A percentile compares a stretch with the other conserved stretches of the same genome.
Conservation (phyloP, 257 asterid species). For the Rubia yunnanensis region DNA sequence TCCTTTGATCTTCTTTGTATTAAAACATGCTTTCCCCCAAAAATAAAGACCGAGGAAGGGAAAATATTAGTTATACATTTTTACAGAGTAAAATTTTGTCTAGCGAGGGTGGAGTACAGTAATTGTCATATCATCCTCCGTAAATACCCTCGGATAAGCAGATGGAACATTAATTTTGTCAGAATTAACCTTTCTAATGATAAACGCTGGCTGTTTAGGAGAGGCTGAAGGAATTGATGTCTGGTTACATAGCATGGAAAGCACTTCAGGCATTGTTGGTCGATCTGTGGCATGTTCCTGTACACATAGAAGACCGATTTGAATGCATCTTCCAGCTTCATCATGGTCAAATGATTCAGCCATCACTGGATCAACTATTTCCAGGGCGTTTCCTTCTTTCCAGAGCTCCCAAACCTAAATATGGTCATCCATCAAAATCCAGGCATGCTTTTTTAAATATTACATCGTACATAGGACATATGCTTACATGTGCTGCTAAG, state of each 20-base stretch:
- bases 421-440: not conserved
- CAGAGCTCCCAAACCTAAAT: slow-evolving; percentile 28
- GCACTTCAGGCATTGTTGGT: slow-evolving; percentile 15
- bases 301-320: slow-evolving; percentile 28
- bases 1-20: not conserved
- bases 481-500: slow-evolving; percentile 25
- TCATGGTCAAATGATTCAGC: slow-evolving; percentile 3
- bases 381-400: slow-evolving; percentile 15
- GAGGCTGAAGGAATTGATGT: slow-evolving; percentile 1
- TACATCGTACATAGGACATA: too few relatives aligned
- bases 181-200: not conserved
- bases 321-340: slow-evolving; percentile 21
- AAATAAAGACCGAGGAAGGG: not conserved
- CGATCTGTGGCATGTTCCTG: slow-evolving; percentile 19
- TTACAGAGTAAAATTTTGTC: not conserved
- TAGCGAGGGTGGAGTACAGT: not conserved
- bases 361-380: slow-evolving; percentile 14
- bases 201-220: slow-evolving; percentile 21
- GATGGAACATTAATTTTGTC: not conserved
- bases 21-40: not conserved
- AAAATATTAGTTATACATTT: too few relatives aligned
- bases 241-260: slow-evolving; percentile 20
- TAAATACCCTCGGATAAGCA: not conserved
- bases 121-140: not conserved
- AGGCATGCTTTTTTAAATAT: too few relatives aligned